These are phyloP conservation scores for Suillus luteus DNA, from an alignment of 768 basidiomycete species.

Conservation along the genomic window DNA sequence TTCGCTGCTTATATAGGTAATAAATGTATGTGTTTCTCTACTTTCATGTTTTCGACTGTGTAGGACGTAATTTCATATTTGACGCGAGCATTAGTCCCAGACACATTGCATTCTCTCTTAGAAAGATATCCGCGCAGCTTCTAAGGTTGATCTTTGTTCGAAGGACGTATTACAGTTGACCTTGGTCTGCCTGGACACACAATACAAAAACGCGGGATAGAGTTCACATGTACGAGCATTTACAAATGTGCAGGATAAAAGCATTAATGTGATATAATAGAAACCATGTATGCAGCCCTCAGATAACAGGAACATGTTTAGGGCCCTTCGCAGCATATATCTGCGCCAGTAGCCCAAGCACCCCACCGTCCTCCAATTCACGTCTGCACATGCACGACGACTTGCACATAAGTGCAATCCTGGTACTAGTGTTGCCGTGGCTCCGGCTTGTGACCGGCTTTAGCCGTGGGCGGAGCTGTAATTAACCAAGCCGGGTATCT, in stretches of 20 bases:
- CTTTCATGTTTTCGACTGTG: neutral
- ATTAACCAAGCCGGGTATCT: neutral
- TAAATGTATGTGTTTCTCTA: neutral
- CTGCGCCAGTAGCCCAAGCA: conserved; percentile 83
- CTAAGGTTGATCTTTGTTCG: too few relatives aligned
- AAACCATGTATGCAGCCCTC: conserved; percentile 10
- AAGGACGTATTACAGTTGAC: too few relatives aligned
- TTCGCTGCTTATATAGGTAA: neutral
- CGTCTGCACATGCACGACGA: too few relatives aligned
- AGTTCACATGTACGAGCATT: neutral
- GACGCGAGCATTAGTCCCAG: neutral
- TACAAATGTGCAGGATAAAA: neutral
- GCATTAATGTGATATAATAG: neutral
- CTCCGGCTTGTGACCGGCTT: neutral
- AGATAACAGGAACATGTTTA: conserved; percentile 50
- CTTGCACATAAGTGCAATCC: too few relatives aligned
- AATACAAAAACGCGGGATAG: neutral
- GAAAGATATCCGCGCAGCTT: too few relatives aligned
- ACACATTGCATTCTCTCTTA: neutral
- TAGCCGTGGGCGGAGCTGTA: neutral
- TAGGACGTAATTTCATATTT: neutral
- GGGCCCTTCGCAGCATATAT: conserved; percentile 70
- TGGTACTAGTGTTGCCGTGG: neutral
- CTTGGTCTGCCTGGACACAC: neutral
- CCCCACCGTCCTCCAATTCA: conserved; percentile 73